Percentiles rank a stretch among this genome's conserved stretches.
phyloP scores from a whole-genome alignment of 768 basidiomycete species.

The Phanerochaete carnosa region DNA sequence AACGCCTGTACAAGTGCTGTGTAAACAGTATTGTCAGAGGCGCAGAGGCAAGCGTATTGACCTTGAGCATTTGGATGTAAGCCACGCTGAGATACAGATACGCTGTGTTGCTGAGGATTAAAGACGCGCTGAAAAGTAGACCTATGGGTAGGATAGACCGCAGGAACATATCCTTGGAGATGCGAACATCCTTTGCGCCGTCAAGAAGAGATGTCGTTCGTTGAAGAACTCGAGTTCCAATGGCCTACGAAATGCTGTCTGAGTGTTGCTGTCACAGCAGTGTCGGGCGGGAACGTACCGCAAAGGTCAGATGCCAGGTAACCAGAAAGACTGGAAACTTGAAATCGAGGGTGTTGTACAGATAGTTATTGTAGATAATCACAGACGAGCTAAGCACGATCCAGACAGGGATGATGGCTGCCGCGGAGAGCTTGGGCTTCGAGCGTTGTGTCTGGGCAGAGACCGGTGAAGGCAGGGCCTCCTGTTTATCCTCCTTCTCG shows the following conservation, averaged over 20 bases:
- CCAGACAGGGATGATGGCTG: conserved; percentile 87
- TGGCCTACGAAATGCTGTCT: conserved; percentile 39
- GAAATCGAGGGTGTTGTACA: conserved; percentile 82
- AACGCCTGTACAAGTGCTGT: conserved; percentile 62
- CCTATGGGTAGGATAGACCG: conserved; percentile 92
- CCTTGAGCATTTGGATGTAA: conserved; percentile 98
- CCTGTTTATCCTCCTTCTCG: conserved; percentile 18
- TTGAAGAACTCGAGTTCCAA: conserved; percentile 84
- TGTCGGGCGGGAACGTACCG: conserved; percentile 32
- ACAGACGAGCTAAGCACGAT: conserved; percentile 85
- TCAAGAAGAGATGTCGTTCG: conserved; percentile 81
- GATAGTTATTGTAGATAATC: conserved; percentile 94
- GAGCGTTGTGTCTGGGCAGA: conserved; percentile 33
- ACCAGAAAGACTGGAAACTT: conserved; percentile 91
- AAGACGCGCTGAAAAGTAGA: conserved; percentile 86
- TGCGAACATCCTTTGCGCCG: conserved; percentile 71
- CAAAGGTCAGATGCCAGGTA: conserved; percentile 76
- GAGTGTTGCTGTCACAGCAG: conserved; percentile 1
- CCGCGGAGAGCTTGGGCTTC: conserved; percentile 57
- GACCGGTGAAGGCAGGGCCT: conserved; percentile 54
- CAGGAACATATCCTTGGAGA: conserved; percentile 76
- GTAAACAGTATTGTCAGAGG: background rate
- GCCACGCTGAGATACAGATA: conserved; percentile 89
- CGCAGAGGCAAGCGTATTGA: conserved; percentile 23
- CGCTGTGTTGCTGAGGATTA: conserved; percentile 89